phyloP scores from a whole-genome alignment of 345 rosid species.

The Citrus medica region DNA sequence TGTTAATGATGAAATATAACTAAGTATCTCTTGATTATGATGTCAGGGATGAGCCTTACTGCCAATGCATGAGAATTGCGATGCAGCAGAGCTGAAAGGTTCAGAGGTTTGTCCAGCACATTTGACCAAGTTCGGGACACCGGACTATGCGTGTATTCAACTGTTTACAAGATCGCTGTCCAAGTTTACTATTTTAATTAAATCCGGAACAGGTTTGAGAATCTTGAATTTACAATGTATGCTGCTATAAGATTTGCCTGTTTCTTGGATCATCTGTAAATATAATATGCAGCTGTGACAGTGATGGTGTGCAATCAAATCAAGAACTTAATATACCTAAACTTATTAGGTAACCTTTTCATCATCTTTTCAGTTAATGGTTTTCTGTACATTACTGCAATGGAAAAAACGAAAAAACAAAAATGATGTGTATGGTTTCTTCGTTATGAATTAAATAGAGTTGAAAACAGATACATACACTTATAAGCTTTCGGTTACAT shows the following conservation, averaged over 20 bases:
- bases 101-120: not conserved
- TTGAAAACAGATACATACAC: not conserved
- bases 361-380: too few relatives aligned
- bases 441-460: too few relatives aligned
- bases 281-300: not conserved
- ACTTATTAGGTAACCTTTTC: too few relatives aligned
- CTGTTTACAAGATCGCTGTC: not conserved
- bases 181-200: not conserved
- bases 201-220: not conserved
- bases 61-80: not conserved
- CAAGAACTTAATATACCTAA: too few relatives aligned
- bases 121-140: not conserved
- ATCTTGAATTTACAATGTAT: not conserved
- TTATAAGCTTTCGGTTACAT: not conserved
- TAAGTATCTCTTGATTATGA: not conserved
- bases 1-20: not conserved
- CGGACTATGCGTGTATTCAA: not conserved
- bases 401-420: too few relatives aligned
- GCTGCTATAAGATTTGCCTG: not conserved
- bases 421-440: too few relatives aligned
- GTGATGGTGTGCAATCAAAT: too few relatives aligned
- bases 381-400: too few relatives aligned
- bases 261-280: not conserved
- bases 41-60: not conserved
- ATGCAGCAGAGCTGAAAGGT: constrained; percentile 3